phyloP scores from a whole-genome alignment of 129 eudicot species.

The Mikania micrantha region DNA sequence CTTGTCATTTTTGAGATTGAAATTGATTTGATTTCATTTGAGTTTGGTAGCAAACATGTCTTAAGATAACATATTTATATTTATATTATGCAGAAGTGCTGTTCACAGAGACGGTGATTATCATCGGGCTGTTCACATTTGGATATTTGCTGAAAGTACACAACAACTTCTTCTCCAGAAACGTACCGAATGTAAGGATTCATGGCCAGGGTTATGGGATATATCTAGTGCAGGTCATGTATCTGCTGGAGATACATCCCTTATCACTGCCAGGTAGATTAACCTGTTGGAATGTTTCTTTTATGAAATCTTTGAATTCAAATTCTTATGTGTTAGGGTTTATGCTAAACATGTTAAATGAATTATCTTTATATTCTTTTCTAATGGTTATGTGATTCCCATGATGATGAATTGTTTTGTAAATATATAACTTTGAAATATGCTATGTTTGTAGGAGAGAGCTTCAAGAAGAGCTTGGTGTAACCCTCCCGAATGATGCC shows the following conservation, averaged over 20 bases:
- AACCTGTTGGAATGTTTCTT: not conserved
- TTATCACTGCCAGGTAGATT: constrained; percentile 68
- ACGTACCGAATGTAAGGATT: constrained; percentile 83
- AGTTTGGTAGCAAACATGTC: not conserved
- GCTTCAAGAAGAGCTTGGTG: constrained; percentile 94
- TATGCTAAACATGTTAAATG: not conserved
- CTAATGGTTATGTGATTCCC: not conserved
- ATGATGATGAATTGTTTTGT: not conserved
- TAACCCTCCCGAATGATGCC: constrained; percentile 79
- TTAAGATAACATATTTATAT: not conserved
- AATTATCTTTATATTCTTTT: not conserved
- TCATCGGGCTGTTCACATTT: constrained; percentile 92
- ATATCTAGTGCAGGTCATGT: constrained; percentile 98
- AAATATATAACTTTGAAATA: not conserved
- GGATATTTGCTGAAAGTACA: constrained; percentile 93
- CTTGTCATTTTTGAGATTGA: constrained; percentile 1
- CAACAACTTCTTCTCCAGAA: constrained; percentile 68
- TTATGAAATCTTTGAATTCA: not conserved
- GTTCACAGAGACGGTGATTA: constrained; percentile 97
- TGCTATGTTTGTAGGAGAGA: constrained; percentile 63
- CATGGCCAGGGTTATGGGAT: constrained; percentile 96
- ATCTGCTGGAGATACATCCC: constrained; percentile 90
- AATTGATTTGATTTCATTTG: not conserved
- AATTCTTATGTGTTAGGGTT: not conserved
- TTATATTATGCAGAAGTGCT: constrained; percentile 43